phyloP scores from a whole-genome alignment of 176 grass and related monocot genomes.

The Triticum urartu region DNA sequence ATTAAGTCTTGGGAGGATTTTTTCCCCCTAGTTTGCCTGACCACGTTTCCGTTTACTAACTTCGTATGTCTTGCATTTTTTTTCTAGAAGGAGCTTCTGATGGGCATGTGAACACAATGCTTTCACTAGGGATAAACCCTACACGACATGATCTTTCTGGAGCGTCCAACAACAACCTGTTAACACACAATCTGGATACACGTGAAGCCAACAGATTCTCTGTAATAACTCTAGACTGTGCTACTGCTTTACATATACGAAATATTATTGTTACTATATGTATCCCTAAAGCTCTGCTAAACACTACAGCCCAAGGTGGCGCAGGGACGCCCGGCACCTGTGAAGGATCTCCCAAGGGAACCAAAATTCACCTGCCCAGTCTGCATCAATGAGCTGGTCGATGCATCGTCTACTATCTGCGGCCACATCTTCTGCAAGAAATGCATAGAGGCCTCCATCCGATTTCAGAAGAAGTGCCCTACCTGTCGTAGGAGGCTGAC shows the following conservation, averaged over 20 bases:
- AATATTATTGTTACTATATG: not conserved
- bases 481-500: conserved; percentile 58
- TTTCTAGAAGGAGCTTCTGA: conserved; percentile 22
- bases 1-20: not conserved
- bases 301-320: not conserved
- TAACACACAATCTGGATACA: conserved; percentile 15
- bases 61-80: not conserved
- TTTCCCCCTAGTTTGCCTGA: not conserved
- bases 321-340: conserved; percentile 27
- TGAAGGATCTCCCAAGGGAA: conserved; percentile 28
- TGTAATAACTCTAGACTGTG: not conserved
- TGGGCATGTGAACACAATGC: conserved; percentile 31
- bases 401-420: conserved; percentile 68
- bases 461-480: conserved; percentile 73
- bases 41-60: not conserved
- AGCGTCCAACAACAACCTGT: not conserved
- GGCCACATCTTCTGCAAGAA: conserved; percentile 82
- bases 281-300: not conserved
- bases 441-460: conserved; percentile 65
- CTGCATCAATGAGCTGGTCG: conserved; percentile 52
- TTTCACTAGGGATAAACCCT: conserved; percentile 34
- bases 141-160: not conserved
- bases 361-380: conserved; percentile 67
- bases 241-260: not conserved
- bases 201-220: not conserved